Conservation (phyloP, 2,329 filamentous ascomycete species). For the Aureobasidium zeae region DNA sequence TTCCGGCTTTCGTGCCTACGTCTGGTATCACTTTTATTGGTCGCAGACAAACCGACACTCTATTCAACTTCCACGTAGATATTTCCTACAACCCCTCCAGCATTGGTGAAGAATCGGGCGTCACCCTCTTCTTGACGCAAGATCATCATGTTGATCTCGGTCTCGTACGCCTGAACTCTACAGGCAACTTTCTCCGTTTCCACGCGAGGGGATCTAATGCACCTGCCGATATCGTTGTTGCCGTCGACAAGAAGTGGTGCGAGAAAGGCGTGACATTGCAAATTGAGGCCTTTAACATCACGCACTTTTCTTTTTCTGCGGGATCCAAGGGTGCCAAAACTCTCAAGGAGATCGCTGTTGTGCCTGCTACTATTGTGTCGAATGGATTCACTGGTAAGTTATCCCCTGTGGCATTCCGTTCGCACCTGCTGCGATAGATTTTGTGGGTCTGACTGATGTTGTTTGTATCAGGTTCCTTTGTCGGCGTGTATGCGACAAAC, state of each 20-base stretch:
- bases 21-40: constrained; percentile 48
- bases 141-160: constrained; percentile 45
- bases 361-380: constrained; percentile 10
- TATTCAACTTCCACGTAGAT: constrained; percentile 44
- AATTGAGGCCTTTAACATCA: constrained; percentile 8
- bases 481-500: constrained; percentile 14
- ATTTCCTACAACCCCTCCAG: constrained; percentile 35
- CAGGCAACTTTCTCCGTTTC: constrained; percentile 2
- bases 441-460: too few relatives aligned
- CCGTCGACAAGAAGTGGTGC: background rate
- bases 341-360: constrained; percentile 4
- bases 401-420: background rate
- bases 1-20: constrained; percentile 20
- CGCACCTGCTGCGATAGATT: background rate
- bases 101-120: constrained; percentile 42
- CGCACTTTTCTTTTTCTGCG: constrained; percentile 14
- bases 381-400: constrained; percentile 16
- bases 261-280: constrained; percentile 1
- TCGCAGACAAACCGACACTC: constrained; percentile 46
- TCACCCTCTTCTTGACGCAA: constrained; percentile 46
- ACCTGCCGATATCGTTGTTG: background rate
- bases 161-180: constrained; percentile 19
- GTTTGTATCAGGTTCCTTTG: constrained; percentile 15
- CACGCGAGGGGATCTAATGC: constrained; percentile 1
- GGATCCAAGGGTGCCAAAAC: background rate